phyloP scores from a whole-genome alignment of 345 rosid species.

The Streptanthus diversifolius region DNA sequence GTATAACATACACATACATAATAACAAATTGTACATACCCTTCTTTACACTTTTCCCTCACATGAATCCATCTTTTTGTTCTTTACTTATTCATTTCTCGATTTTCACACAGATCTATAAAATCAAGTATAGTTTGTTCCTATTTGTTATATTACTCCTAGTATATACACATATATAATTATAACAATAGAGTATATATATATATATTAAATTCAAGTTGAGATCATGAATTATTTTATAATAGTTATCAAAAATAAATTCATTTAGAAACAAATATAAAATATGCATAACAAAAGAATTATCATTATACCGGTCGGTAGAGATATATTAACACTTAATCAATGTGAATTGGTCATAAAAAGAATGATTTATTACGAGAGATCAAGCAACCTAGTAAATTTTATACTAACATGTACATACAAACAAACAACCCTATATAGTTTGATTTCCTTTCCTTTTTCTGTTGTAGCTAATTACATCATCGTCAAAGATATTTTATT shows the following conservation, averaged over 20 bases:
- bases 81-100: constrained; percentile 18
- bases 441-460: too few species aligned
- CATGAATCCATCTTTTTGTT: constrained; percentile 39
- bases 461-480: neutral
- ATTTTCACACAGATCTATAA: constrained; percentile 14
- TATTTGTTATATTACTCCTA: neutral
- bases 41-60: constrained; percentile 37
- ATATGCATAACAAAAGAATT: neutral
- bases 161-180: neutral
- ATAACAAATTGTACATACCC: constrained; percentile 27
- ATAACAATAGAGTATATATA: neutral
- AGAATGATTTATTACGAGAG: neutral
- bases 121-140: neutral
- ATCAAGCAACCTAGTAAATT: neutral
- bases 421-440: neutral
- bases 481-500: neutral
- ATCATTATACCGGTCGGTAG: neutral
- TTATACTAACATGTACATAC: neutral
- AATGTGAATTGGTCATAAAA: neutral
- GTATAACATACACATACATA: neutral
- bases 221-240: neutral
- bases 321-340: neutral
- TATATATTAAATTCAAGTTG: neutral
- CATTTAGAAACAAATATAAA: neutral
- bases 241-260: neutral